Evolutionary conservation across 164 flowering plant species (phyloP), one percentile per base, ranked within the genome.

Genomic region (Cinnamomum chago): DNA sequence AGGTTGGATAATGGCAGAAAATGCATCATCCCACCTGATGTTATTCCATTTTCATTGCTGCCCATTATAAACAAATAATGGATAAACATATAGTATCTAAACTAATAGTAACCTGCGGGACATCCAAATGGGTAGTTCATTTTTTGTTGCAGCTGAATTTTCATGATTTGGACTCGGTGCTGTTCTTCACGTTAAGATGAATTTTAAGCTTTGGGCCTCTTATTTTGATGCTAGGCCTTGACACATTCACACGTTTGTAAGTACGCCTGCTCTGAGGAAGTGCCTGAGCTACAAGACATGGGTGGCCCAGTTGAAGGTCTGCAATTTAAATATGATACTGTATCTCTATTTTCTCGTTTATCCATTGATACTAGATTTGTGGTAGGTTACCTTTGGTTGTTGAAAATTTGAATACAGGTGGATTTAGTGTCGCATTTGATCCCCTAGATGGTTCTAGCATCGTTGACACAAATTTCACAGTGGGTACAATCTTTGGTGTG

Each of bases 371-470:
- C 15, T 15, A 67, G 20, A 67, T 15, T 18, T 67, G n/a, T 3
- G 24, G 2, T 28, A 4, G 17, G 15, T 14, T 6, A 33, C 9
- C 11, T 68, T 65, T 69, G 25, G 27, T 65, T 68, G 60, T 30
- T 40, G 47, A 40, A 40, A 40, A 40, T 62, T 72, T 25, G 52
- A 18, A 51, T 35, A 76, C 87, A 95, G 99, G 97, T 66, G 98
- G 99, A 76, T 95, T 95, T 58, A 95, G 99, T 80, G 99, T 93
- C 67, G 98, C 98, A 12, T 95, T 95, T 78, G 99, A 95, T 85
- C 99, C 99, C 1, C 92, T 93, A 1, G 98, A 95, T 78, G 99
- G 99, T 0, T 95, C 99, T 23, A 95, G 99, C 76, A 95, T 95
- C 73, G 98, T 95, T 1, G 99, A 95, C 80, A 95, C 99, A 68